A percentile compares a stretch with the other conserved stretches of the same genome.
phyloP scores from a whole-genome alignment of 768 basidiomycete species.

The Rhizopogon vinicolor region DNA sequence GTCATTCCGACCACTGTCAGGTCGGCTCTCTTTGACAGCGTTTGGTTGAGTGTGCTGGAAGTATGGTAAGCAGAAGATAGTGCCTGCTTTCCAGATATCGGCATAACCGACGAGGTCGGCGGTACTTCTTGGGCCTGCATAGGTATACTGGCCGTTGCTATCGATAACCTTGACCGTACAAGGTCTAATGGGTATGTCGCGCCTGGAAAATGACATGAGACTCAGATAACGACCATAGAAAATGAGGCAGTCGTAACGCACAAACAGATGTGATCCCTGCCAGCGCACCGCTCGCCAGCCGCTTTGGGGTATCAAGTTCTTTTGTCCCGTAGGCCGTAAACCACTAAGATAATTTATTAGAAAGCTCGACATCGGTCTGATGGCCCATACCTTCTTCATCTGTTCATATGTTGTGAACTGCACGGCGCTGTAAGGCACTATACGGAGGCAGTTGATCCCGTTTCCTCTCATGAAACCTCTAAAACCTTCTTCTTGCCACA shows the following conservation, averaged over 20 bases:
- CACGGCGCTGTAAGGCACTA: constrained; percentile 89
- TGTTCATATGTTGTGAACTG: constrained; percentile 90
- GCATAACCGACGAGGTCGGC: constrained; percentile 14
- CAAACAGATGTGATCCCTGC: constrained; percentile 95
- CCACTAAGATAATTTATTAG: constrained; percentile 39
- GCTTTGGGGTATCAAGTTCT: constrained; percentile 83
- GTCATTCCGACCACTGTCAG: constrained; percentile 87
- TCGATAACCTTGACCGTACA: constrained; percentile 86
- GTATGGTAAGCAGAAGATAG: constrained; percentile 45
- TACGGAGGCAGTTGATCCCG: constrained; percentile 85
- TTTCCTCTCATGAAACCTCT: constrained; percentile 94
- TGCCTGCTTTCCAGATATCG: constrained; percentile 18
- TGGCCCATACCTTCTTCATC: constrained; percentile 66
- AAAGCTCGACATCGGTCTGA: not conserved
- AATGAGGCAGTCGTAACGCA: constrained; percentile 35
- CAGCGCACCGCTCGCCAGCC: constrained; percentile 81
- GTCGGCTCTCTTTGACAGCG: constrained; percentile 45
- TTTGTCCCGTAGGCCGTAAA: constrained; percentile 66
- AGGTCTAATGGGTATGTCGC: constrained; percentile 93
- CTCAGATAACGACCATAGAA: constrained; percentile 6
- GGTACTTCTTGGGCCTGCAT: constrained; percentile 23
- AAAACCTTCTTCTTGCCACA: constrained; percentile 93
- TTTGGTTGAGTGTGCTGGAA: constrained; percentile 25
- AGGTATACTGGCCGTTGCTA: constrained; percentile 82
- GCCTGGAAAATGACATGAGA: constrained; percentile 34